A percentile compares a stretch with the other conserved stretches of the same genome.
These are phyloP conservation scores for Fragosphaeria purpurea DNA, from an alignment of 2,329 filamentous ascomycete genomes.

Conservation along the genomic window DNA sequence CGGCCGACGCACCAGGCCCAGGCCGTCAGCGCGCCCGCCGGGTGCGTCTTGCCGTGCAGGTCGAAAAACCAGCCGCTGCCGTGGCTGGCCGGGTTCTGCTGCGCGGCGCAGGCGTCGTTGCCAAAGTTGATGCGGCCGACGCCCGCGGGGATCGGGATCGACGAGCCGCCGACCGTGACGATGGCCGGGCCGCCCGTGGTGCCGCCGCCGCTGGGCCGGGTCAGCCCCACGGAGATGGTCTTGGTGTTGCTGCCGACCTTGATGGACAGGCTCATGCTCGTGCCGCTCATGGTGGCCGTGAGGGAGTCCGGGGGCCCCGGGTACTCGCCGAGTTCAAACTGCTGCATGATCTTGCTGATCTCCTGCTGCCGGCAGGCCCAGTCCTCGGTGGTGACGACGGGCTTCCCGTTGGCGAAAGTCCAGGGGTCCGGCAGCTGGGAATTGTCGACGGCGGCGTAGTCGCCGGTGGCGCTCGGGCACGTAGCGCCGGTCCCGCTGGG, in stretches of 20 bases:
- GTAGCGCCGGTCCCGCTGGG: neutral
- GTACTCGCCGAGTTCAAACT: slow-evolving; percentile 36
- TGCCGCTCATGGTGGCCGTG: slow-evolving; percentile 24
- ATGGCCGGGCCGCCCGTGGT: slow-evolving; percentile 38
- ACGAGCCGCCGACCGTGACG: slow-evolving; percentile 40
- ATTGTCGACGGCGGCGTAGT: slow-evolving; percentile 20
- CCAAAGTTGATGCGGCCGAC: slow-evolving; percentile 46
- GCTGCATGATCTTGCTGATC: slow-evolving; percentile 32
- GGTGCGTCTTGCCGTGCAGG: slow-evolving; percentile 41
- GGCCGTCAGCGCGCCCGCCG: slow-evolving; percentile 43
- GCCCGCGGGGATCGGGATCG: slow-evolving; percentile 40
- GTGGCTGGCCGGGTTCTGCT: slow-evolving; percentile 32
- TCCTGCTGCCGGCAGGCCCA: slow-evolving; percentile 35
- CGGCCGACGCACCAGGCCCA: slow-evolving; percentile 52
- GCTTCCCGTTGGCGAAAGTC: slow-evolving; percentile 29
- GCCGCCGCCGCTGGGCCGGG: slow-evolving; percentile 28
- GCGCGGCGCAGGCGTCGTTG: slow-evolving; percentile 43
- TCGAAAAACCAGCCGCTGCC: slow-evolving; percentile 48
- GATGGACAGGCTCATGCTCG: slow-evolving; percentile 13
- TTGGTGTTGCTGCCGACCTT: slow-evolving; percentile 27
- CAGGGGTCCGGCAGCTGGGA: slow-evolving; percentile 33
- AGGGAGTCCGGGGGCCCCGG: slow-evolving; percentile 32
- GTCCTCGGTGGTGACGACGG: slow-evolving; percentile 29
- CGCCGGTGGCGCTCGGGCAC: slow-evolving; percentile 8
- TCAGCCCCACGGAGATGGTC: slow-evolving; percentile 30